A percentile compares a stretch with the other conserved stretches of the same genome.
phyloP scores from a whole-genome alignment of 78 protist species.

The Ministeria vibrans region DNA sequence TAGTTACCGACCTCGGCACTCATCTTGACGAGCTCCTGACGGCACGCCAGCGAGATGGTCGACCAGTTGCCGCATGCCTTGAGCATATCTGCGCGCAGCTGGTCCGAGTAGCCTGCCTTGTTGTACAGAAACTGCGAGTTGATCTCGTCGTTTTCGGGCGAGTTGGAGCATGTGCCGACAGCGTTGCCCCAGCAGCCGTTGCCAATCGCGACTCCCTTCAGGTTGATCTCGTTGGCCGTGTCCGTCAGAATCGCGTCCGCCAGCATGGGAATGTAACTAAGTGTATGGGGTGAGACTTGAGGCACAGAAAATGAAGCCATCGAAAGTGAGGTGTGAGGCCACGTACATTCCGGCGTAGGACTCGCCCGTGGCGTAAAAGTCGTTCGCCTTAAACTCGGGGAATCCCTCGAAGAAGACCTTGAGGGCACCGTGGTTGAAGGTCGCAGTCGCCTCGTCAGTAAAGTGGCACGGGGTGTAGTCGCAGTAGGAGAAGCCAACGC shows the following conservation, averaged over 20 bases:
- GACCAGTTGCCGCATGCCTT: not conserved
- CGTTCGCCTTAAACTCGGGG: conserved; percentile 9
- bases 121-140: not conserved
- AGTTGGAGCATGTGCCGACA: not conserved
- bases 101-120: not conserved
- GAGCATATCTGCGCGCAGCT: not conserved
- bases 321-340: not conserved
- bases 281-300: no score
- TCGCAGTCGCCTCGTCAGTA: no score
- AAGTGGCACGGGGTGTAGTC: no score
- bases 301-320: no score
- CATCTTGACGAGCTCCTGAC: not conserved
- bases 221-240: no score
- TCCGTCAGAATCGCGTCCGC: no score
- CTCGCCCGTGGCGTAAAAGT: conserved; percentile 38
- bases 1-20: conserved; percentile 1
- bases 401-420: not conserved
- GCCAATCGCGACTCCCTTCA: not conserved
- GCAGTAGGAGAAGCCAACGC: conserved; percentile 56
- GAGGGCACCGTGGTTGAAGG: not conserved
- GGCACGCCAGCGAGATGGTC: not conserved
- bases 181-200: conserved; percentile 15
- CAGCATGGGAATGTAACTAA: conserved; percentile 3
- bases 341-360: conserved; percentile 21
- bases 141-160: not conserved